Percentiles rank a stretch among this genome's conserved stretches.
These are phyloP conservation scores for Rhododendron kiyosumense DNA, from an alignment of 148 eudicot species.

Conservation along the genomic window DNA sequence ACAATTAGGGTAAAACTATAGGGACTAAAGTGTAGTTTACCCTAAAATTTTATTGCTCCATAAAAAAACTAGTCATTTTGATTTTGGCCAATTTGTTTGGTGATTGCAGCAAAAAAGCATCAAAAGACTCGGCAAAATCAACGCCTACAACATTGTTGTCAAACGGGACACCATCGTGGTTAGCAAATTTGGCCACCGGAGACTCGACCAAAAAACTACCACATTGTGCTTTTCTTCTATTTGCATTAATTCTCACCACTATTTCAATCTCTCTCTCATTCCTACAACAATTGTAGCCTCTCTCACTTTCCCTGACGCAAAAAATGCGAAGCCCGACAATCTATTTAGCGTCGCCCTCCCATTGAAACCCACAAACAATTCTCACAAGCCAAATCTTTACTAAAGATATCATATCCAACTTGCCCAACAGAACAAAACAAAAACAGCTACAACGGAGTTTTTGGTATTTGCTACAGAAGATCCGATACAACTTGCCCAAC, in stretches of 20 bases:
- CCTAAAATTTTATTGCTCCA: neutral
- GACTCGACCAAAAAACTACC: conserved; percentile 33
- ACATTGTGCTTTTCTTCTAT: conserved; percentile 11
- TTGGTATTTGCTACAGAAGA: neutral
- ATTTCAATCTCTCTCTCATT: neutral
- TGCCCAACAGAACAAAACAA: neutral
- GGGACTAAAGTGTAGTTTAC: neutral
- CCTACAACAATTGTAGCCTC: neutral
- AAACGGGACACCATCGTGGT: conserved; percentile 48
- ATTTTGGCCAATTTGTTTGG: neutral
- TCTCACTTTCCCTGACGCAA: too few species aligned
- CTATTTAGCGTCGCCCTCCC: neutral
- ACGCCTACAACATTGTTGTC: conserved; percentile 30
- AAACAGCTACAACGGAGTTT: neutral
- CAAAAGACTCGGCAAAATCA: conserved; percentile 20
- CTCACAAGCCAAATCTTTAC: neutral
- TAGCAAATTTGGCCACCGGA: conserved; percentile 61
- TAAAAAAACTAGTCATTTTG: neutral
- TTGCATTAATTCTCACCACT: conserved; percentile 12
- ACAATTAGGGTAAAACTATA: too few species aligned
- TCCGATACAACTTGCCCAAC: neutral
- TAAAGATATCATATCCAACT: neutral
- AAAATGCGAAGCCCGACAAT: neutral
- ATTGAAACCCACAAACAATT: neutral
- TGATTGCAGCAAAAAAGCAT: conserved; percentile 42